Evolutionary conservation across 2,329 filamentous ascomycete genomes (phyloP).

Genomic region (Lecanicillium sp.): DNA sequence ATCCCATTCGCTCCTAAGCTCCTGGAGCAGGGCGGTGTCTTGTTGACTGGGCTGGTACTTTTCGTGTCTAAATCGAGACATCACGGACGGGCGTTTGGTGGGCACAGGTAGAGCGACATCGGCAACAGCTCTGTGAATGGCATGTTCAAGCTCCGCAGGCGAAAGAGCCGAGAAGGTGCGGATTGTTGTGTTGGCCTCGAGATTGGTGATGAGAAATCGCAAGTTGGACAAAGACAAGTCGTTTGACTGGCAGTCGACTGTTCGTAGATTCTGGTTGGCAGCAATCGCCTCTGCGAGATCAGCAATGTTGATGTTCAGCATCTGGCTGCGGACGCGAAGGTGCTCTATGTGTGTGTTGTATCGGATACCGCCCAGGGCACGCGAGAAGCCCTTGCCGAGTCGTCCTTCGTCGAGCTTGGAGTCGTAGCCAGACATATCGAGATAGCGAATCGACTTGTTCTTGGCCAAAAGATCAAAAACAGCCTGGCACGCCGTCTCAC

Average conservation of each 20-base stretch:
- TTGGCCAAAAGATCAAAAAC: slow-evolving; percentile 45
- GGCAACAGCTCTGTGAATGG: slow-evolving; percentile 30
- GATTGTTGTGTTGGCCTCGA: slow-evolving; percentile 38
- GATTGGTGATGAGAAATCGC: slow-evolving; percentile 39
- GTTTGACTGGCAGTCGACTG: slow-evolving; percentile 50
- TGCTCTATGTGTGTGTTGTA: slow-evolving; percentile 41
- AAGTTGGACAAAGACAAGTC: slow-evolving; percentile 48
- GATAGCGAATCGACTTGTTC: slow-evolving; percentile 45
- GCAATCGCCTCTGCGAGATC: slow-evolving; percentile 45
- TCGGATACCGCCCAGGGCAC: slow-evolving; percentile 41
- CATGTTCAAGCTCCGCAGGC: slow-evolving; percentile 28
- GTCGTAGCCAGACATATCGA: slow-evolving; percentile 52
- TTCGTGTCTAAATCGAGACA: slow-evolving; percentile 29
- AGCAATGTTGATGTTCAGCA: slow-evolving; percentile 48
- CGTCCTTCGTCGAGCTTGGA: slow-evolving; percentile 53
- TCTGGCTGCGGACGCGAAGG: slow-evolving; percentile 50
- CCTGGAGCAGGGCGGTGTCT: slow-evolving; percentile 30
- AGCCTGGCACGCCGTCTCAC: slow-evolving; percentile 40
- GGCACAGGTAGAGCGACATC: slow-evolving; percentile 21
- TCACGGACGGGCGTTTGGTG: slow-evolving; percentile 29
- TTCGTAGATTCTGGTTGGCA: slow-evolving; percentile 42
- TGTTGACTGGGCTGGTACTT: slow-evolving; percentile 21
- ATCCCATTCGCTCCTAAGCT: slow-evolving; percentile 36
- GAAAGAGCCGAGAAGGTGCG: slow-evolving; percentile 39
- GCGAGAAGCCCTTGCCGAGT: slow-evolving; percentile 47